Evolutionary conservation across 108 stramenopile species (phyloP), one percentile per base, ranked within the genome.

Genomic region (Skeletonema grethae): DNA sequence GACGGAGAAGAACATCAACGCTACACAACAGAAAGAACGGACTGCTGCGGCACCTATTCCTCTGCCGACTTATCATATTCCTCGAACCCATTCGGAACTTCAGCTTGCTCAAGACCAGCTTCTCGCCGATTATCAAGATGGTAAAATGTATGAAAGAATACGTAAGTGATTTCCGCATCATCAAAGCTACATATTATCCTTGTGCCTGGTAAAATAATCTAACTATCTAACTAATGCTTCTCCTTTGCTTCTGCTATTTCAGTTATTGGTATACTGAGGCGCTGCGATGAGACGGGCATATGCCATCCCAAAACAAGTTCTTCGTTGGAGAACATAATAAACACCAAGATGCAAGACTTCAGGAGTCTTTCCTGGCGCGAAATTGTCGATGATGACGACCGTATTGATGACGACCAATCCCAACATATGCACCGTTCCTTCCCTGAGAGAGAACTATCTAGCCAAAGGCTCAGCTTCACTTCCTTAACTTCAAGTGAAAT

Each of bases 11-110:
- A 53, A 9, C 20, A 53, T 1, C 7, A 18, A 48, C 38, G 38
- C 38, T 39, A 48, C 46, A 28, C 25, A 1, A 28, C 25, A 28
- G 25, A 28, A 28, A 28, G 25, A 28, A 28, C n/a, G n/a, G n/a
- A n/a, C n/a, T n/a, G 18, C 18, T 7, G 6, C 50, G 50, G 50
- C 22, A 7, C 50, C 50, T 24, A 53, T 53, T 8, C 50, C 62
- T 38, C 20, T 63, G 18, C 62, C 62, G 5, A 39, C 11, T 38
- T 22, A 9, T 9, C 62, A 63, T 10, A 38, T 63, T 10, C 16
- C 20, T 10, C 62, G 62, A 24, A 63, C 62, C 12, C 24, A 35
- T 20, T 63, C 62, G 24, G 62, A 63, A 38, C 18, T 63, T 20
- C 62, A 63, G 7, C 13, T 63, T 24, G 62, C 16, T 20, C 31